A percentile compares a stretch with the other conserved stretches of the same genome.
Conservation (phyloP, 2,329 filamentous ascomycete species). For the Cladobotryum mycophilum region DNA sequence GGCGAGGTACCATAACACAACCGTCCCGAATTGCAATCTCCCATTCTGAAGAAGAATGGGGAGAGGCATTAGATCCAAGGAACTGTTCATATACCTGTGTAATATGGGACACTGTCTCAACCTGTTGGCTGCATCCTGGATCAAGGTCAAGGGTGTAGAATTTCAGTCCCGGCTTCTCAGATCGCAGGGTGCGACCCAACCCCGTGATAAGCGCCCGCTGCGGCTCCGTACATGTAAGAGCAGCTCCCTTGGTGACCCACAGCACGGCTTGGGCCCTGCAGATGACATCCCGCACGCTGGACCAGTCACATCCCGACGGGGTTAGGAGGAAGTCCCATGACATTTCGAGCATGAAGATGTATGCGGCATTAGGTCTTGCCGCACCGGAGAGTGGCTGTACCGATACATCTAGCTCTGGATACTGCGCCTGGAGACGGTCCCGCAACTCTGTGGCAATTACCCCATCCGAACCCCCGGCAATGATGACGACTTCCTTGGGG, state of each 20-base stretch:
- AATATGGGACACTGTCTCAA: background rate
- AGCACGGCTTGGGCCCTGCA: constrained; percentile 3
- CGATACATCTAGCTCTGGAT: constrained; percentile 1
- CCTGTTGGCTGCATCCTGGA: background rate
- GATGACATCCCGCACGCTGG: background rate
- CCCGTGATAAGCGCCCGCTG: constrained; percentile 1
- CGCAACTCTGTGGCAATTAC: constrained; percentile 3
- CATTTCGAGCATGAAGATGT: constrained; percentile 6
- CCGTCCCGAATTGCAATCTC: constrained; percentile 9
- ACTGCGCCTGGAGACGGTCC: background rate
- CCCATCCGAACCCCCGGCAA: background rate
- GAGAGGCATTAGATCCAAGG: constrained; percentile 5
- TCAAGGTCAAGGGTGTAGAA: constrained; percentile 7
- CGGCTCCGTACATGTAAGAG: background rate
- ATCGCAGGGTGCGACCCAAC: constrained; percentile 3
- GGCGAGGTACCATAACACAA: constrained; percentile 7
- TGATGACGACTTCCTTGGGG: constrained; percentile 2
- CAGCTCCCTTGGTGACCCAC: constrained; percentile 8
- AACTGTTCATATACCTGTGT: constrained; percentile 8
- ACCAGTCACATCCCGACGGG: constrained; percentile 2
- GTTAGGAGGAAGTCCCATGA: background rate
- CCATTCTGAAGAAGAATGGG: constrained; percentile 9
- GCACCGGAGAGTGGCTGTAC: constrained; percentile 1
- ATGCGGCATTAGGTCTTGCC: background rate
- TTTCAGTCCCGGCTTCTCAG: background rate